Evolutionary conservation across 176 grass and related monocot genomes (phyloP), one percentile per base, ranked within the genome.

Genomic region (Oryza longistaminata): DNA sequence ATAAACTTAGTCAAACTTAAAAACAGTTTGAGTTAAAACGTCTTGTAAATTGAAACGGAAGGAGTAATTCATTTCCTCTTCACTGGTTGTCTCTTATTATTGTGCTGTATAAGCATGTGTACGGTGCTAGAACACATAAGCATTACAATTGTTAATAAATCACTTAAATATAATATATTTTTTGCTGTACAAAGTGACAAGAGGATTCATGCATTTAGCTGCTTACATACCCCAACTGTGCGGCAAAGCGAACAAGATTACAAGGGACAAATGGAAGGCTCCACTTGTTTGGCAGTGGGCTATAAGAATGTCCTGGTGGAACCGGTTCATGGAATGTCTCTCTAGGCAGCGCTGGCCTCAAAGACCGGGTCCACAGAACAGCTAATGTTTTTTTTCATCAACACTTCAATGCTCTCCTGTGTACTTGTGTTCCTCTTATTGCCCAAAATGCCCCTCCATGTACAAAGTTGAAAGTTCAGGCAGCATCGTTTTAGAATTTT

Each of bases 351-450:
- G 9, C 4, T 21, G 55, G 55, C 22, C 21, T 62, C 58, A 24
- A 68, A 35, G 52, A 19, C 29, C 66, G 80, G 72, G 52, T 70
- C 83, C 88, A 67, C 66, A 44, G 66, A 82, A 65, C 68, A 73
- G n/a, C 45, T 19, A 29, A 40, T 40, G 39, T 45, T 10, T 24
- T 52, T 11, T 13, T 49, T 24, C 0, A 43, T 21, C 68, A 40
- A 61, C 7, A n/a, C 2, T 70, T 70, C 78, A 73, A 81, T 77
- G 67, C 33, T 80, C 31, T 71, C 21, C 7, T 9, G 40, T 46
- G 83, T 82, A 73, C 81, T 58, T 78, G 40, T 34, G 71, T 31
- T 19, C 53, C 22, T 22, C 15, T 21, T 39, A 9, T 45, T 86
- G 17, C 53, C 82, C 11, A 16, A 53, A 82, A 10, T 82, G 16